Evolutionary conservation across 352 stramenopile species (phyloP).

Genomic region (Phytopythium helicoides): DNA sequence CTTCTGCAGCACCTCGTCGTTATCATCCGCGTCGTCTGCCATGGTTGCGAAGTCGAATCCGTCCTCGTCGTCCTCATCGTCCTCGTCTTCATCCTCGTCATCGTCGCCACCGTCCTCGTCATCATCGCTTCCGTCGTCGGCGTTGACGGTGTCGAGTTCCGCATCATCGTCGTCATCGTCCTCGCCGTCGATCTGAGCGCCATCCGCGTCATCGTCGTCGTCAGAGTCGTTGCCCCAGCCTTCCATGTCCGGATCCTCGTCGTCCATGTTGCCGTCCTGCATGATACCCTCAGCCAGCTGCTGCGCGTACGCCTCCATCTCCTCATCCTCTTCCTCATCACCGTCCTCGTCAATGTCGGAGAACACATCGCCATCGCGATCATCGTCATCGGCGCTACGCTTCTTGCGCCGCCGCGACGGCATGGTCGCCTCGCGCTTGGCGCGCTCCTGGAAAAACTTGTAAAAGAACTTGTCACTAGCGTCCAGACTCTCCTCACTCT

Average conservation of each 20-base stretch:
- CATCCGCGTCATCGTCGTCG: conserved; percentile 40
- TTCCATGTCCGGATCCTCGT: conserved; percentile 75
- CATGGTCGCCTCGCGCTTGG: conserved; percentile 37
- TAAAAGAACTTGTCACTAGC: conserved; percentile 92
- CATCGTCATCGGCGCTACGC: conserved; percentile 28
- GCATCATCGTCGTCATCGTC: conserved; percentile 22
- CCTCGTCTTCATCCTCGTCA: conserved; percentile 23
- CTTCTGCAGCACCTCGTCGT: conserved; percentile 41
- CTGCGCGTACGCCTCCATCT: conserved; percentile 88
- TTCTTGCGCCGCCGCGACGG: conserved; percentile 30
- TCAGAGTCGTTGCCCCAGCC: conserved; percentile 62
- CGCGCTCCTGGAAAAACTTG: conserved; percentile 91
- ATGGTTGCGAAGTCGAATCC: conserved; percentile 47
- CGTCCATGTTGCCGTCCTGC: conserved; percentile 70
- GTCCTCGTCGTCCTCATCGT: conserved; percentile 27
- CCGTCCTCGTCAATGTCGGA: conserved; percentile 45
- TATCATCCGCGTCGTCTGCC: conserved; percentile 35
- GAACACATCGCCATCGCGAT: conserved; percentile 48
- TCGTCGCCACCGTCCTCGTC: conserved; percentile 19
- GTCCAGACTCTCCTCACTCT: conserved; percentile 60
- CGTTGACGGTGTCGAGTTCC: conserved; percentile 24
- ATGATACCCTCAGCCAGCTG: conserved; percentile 89
- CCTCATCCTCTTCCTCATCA: conserved; percentile 69
- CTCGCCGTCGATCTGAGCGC: conserved; percentile 43
- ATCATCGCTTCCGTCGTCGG: conserved; percentile 27